These are phyloP conservation scores for Lactarius sanguifluus DNA, from an alignment of 768 basidiomycete species.

Conservation along the genomic window DNA sequence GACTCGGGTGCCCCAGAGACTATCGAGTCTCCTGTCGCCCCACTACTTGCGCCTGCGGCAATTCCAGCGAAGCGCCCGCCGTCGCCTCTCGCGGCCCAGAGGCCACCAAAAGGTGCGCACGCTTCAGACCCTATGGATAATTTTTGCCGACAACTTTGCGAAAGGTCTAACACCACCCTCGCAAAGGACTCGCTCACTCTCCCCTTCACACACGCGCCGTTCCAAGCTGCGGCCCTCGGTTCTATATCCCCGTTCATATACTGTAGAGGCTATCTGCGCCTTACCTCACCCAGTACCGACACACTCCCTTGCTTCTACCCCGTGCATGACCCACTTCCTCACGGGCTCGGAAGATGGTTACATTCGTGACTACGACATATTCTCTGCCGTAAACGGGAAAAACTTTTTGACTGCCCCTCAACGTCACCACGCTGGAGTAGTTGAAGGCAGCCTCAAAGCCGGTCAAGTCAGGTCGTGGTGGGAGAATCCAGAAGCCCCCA, in stretches of 20 bases:
- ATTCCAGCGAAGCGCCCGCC: constrained; percentile 35
- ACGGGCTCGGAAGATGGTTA: constrained; percentile 95
- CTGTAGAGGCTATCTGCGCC: constrained; percentile 88
- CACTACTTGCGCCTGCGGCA: constrained; percentile 33
- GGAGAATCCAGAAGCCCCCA: constrained; percentile 59
- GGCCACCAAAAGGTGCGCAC: constrained; percentile 16
- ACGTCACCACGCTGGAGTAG: constrained; percentile 83
- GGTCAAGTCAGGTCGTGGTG: constrained; percentile 89
- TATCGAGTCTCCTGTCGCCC: constrained; percentile 42
- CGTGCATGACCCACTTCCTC: constrained; percentile 83
- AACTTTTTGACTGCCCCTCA: constrained; percentile 86
- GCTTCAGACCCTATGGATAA: background rate
- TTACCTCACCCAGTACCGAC: constrained; percentile 87
- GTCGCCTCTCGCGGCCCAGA: constrained; percentile 31
- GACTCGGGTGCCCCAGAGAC: constrained; percentile 32
- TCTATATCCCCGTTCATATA: constrained; percentile 59
- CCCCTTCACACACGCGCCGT: constrained; percentile 54
- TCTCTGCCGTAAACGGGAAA: constrained; percentile 83
- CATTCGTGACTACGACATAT: constrained; percentile 90
- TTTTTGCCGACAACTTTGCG: background rate
- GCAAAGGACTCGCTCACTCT: constrained; percentile 45
- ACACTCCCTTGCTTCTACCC: constrained; percentile 81
- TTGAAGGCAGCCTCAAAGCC: constrained; percentile 89
- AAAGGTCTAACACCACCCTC: constrained; percentile 40
- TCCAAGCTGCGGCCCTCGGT: constrained; percentile 40